Base-by-base conservation (phyloP, 2,329 filamentous ascomycete genomes). In the Dothidotthia symphoricarpi region DNA sequence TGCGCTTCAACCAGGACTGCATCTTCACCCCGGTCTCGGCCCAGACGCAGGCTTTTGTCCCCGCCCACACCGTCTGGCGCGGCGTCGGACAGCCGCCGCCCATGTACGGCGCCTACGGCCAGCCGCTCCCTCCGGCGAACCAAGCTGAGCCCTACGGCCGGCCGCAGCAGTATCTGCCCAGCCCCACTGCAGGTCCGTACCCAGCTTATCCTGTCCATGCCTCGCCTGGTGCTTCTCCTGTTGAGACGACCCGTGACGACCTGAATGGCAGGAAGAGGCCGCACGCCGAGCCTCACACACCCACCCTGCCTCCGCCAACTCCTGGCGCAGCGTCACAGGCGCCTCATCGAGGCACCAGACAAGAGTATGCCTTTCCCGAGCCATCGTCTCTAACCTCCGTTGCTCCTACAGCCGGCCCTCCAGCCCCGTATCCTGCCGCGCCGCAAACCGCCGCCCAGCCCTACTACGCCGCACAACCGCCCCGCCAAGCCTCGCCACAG, bases 1-100 rank as follows among this genome's bases (percentile, higher is more conserved):
- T 82, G 48, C 75, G 83, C 31, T 88, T 87, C 69, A 83, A 83
- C 49, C 83, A 87, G 66, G 82, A 86, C 61, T 88, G 84, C 68
- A 80, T 88, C 66, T 88, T 88, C 66, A 86, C 83, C 1, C 83
- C 84, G 2, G 83, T 88, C 16, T 86, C 82, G 3, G 83, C 82
- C 9, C 83, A 86, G 67, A 80, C 82, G 7, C 83, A 86, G 63
- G 83, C 84, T 9, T 87, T 87, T 57, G 83, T 87, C 24, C 83
- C 83, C 6, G 83, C 82, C 8, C 81, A 86, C 60, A 81, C 83
- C 6, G 80, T 82, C 41, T 85, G 69, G 66, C 69, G 72, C 34
- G 62, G 64, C 29, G 62, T 62, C 25, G 71, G 71, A 24, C 55
- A 59, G 28, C 70, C 71, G 16, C 70, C 71, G 33, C 71, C 70